Evolutionary conservation across 345 rosid genomes (phyloP).

Genomic region (Populus davidiana): DNA sequence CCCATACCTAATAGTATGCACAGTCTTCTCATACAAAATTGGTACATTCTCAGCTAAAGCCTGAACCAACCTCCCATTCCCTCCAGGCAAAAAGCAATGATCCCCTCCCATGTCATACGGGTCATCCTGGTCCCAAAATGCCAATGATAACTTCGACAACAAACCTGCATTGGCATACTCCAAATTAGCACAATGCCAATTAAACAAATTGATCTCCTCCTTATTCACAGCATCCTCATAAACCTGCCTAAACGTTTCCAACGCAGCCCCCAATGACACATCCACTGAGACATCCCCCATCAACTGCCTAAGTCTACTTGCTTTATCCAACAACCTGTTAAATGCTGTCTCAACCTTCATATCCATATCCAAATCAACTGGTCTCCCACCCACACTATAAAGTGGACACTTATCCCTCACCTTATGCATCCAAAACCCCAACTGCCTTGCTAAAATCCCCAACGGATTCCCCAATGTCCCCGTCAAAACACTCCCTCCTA

Average conservation of each 20-base stretch:
- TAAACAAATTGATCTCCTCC: conserved; percentile 77
- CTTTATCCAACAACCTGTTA: conserved; percentile 80
- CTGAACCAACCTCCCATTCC: conserved; percentile 87
- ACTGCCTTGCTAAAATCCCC: conserved; percentile 81
- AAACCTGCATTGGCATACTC: conserved; percentile 96
- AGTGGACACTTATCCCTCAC: conserved; percentile 95
- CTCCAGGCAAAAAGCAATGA: conserved; percentile 93
- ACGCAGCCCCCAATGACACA: conserved; percentile 85
- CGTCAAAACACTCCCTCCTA: conserved; percentile 94
- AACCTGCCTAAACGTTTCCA: conserved; percentile 80
- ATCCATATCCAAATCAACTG: conserved; percentile 71
- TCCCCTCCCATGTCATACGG: conserved; percentile 99
- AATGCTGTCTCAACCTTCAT: conserved; percentile 80
- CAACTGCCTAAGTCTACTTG: conserved; percentile 81
- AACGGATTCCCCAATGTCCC: conserved; percentile 93
- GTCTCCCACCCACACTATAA: conserved; percentile 70
- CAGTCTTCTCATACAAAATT: conserved; percentile 84
- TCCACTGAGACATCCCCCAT: conserved; percentile 95
- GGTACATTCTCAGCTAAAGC: conserved; percentile 90
- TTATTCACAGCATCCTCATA: conserved; percentile 53
- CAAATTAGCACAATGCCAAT: conserved; percentile 96
- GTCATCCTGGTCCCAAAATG: conserved; percentile 99
- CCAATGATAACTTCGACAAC: conserved; percentile 86
- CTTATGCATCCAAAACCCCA: conserved; percentile 70
- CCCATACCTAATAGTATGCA: conserved; percentile 77